Conservation (phyloP, 345 rosid genomes). For the Gynandropsis gynandra region DNA sequence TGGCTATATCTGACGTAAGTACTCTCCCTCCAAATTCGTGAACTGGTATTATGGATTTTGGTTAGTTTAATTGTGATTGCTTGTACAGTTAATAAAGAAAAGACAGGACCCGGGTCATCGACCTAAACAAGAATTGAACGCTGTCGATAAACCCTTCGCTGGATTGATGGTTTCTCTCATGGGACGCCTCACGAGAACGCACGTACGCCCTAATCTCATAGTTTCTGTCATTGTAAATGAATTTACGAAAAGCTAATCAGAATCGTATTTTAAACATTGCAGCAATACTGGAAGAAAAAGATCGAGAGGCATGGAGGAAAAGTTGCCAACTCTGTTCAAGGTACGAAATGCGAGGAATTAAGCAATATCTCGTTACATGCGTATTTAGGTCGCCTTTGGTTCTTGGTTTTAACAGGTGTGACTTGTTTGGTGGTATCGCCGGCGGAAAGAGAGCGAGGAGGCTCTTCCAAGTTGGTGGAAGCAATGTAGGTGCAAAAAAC, state of each 20-base stretch:
- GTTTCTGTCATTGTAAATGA: not conserved
- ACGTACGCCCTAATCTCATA: constrained; percentile 30
- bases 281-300: constrained; percentile 59
- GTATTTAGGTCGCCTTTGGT: no score
- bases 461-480: constrained; percentile 55
- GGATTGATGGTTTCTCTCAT: constrained; percentile 62
- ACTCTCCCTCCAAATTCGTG: not conserved
- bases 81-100: constrained; percentile 50
- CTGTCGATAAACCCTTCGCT: constrained; percentile 45
- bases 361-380: no score
- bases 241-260: not conserved
- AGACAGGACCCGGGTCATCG: constrained; percentile 46
- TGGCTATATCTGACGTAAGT: constrained; percentile 47
- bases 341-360: no score
- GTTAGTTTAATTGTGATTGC: not conserved
- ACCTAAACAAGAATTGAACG: constrained; percentile 35
- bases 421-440: constrained; percentile 59
- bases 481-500: constrained; percentile 46
- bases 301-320: constrained; percentile 61
- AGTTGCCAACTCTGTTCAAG: constrained; percentile 43
- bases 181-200: constrained; percentile 63
- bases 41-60: not conserved
- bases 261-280: constrained; percentile 13
- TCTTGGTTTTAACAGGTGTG: constrained; percentile 40
- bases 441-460: constrained; percentile 58